A percentile compares a stretch with the other conserved stretches of the same genome.
Conservation (phyloP, 2,329 filamentous ascomycete species). For the Hypoxylon sp. region DNA sequence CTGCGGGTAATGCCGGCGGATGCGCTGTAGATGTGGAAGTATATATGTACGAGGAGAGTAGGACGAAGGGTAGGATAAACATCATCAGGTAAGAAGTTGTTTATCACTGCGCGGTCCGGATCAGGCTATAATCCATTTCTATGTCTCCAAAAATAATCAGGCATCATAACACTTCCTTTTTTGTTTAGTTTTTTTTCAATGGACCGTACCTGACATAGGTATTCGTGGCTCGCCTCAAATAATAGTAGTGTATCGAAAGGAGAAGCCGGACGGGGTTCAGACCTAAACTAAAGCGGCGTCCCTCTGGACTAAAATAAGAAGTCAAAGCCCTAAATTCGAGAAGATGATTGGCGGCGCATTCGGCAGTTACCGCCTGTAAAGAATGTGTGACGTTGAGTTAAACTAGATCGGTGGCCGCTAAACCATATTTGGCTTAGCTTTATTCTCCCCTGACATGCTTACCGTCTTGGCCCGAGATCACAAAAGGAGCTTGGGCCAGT, state of each 20-base stretch:
- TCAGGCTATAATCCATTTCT: conserved; percentile 20
- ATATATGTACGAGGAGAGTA: background rate
- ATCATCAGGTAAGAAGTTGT: conserved; percentile 6
- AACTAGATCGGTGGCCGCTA: conserved; percentile 45
- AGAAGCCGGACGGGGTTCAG: conserved; percentile 24
- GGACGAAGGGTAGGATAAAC: background rate
- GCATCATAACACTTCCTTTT: conserved; percentile 25
- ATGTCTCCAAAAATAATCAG: conserved; percentile 14
- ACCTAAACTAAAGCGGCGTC: conserved; percentile 42
- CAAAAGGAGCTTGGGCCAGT: conserved; percentile 27
- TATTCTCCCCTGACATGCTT: conserved; percentile 34
- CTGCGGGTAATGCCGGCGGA: conserved; percentile 1
- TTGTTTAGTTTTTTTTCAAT: conserved; percentile 11
- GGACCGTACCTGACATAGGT: conserved; percentile 29
- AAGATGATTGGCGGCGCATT: conserved; percentile 39
- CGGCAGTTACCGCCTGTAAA: conserved; percentile 41
- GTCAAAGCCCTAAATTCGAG: conserved; percentile 21
- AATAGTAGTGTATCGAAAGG: conserved; percentile 23
- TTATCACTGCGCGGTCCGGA: background rate
- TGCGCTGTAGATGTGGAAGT: background rate
- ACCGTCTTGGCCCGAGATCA: conserved; percentile 43
- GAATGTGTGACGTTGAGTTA: conserved; percentile 46
- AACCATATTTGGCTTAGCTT: conserved; percentile 18
- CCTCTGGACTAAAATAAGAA: conserved; percentile 36
- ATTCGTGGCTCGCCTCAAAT: conserved; percentile 37